Evolutionary conservation across 441 rosid genomes (phyloP).

Genomic region (Populus hybrid): DNA sequence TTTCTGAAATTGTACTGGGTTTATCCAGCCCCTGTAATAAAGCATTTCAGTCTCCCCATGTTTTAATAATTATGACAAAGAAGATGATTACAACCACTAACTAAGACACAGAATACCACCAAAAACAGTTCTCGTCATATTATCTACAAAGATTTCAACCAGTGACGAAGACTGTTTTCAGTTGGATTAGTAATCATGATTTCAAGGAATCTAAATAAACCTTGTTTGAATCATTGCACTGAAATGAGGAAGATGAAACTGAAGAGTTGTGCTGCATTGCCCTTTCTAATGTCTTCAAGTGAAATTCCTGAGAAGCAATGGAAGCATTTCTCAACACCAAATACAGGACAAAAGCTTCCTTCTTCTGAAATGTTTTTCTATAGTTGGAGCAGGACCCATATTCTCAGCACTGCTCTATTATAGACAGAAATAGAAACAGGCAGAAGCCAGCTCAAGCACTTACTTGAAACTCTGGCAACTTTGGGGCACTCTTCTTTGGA

Average conservation of each 20-base stretch:
- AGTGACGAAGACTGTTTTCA: background rate
- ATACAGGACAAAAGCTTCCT: conserved; percentile 6
- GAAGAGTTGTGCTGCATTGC: conserved; percentile 68
- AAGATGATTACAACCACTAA: background rate
- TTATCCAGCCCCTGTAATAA: conserved; percentile 45
- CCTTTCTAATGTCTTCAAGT: conserved; percentile 75
- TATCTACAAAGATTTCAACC: background rate
- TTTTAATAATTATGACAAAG: background rate
- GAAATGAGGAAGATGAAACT: conserved; percentile 44
- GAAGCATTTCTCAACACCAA: conserved; percentile 13
- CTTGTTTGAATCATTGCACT: conserved; percentile 42
- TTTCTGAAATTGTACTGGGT: conserved; percentile 29
- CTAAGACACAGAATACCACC: background rate
- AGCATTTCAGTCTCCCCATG: conserved; percentile 13
- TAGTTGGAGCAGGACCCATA: background rate
- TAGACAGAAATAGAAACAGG: conserved; percentile 4
- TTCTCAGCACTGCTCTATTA: background rate
- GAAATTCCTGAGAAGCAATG: conserved; percentile 64
- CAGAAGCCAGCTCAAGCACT: conserved; percentile 19
- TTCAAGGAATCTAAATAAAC: conserved; percentile 26
- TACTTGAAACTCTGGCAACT: conserved; percentile 78
- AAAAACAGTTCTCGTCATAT: background rate
- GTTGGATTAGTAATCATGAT: background rate
- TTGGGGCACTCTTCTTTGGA: conserved; percentile 67
- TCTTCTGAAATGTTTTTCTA: background rate